Conservation (phyloP, 768 basidiomycete genomes). For the Phylloporus sp. region DNA sequence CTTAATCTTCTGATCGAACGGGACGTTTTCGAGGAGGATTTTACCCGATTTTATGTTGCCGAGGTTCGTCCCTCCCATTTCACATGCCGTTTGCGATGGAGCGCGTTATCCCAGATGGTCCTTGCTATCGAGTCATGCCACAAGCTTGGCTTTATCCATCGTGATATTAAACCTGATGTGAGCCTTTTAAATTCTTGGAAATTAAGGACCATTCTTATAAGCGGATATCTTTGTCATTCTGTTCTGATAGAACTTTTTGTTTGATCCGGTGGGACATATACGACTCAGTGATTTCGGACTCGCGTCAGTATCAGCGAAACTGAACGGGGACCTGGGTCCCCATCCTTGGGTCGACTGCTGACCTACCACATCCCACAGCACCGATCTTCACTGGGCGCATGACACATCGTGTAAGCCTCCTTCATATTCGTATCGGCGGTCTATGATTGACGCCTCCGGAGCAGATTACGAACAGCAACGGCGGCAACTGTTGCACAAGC, state of each 20-base stretch:
- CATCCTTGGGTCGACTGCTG: slow-evolving; percentile 12
- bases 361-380: slow-evolving; percentile 41
- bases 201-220: slow-evolving; percentile 29
- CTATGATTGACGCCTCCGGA: slow-evolving; percentile 13
- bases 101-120: slow-evolving; percentile 66
- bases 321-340: slow-evolving; percentile 20
- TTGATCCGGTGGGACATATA: slow-evolving; percentile 90
- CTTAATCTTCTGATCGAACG: slow-evolving; percentile 92
- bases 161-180: slow-evolving; percentile 95
- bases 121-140: slow-evolving; percentile 91
- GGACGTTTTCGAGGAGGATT: slow-evolving; percentile 86
- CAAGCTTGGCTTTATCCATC: slow-evolving; percentile 93
- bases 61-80: slow-evolving; percentile 52
- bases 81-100: slow-evolving; percentile 19
- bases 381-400: slow-evolving; percentile 95
- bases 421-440: slow-evolving; percentile 3
- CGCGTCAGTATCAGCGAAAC: slow-evolving; percentile 58
- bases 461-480: slow-evolving; percentile 94
- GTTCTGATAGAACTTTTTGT: slow-evolving; percentile 79
- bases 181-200: slow-evolving; percentile 29
- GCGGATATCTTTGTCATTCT: slow-evolving; percentile 20
- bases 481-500: slow-evolving; percentile 78
- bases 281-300: slow-evolving; percentile 94
- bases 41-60: slow-evolving; percentile 90
- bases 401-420: slow-evolving; percentile 73